Base-by-base conservation (phyloP, 352 stramenopile genomes). In the Chrysophaeum taylorii region DNA sequence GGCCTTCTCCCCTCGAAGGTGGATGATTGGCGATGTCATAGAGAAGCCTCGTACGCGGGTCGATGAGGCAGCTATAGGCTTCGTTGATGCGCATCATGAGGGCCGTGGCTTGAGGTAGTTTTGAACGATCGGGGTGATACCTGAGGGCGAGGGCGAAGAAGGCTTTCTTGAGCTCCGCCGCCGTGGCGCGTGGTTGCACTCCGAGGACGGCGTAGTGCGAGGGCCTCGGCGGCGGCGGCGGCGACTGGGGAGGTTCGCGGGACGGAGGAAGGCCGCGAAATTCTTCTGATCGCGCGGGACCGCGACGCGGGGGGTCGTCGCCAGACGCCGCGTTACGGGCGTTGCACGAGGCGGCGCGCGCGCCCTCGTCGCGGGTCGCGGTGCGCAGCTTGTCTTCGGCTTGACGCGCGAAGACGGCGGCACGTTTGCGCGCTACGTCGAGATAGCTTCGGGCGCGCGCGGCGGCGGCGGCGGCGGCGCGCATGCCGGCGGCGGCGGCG, bases 41-140 rank as follows among this genome's bases (percentile, higher is more conserved):
- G n/a, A n/a, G n/a, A n/a, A n/a, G n/a, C n/a, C n/a, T n/a, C n/a
- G n/a, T n/a, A n/a, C n/a, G n/a, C n/a, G 87, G 82, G 79, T 96
- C 89, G 5, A 77, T 86, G 33, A 97, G 82, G 38, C 92, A 84
- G 74, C 96, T 89, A 76, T 96, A 96, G 27, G 92, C 92, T 69
- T 90, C 70, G 70, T 94, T 94, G 74, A 96, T 89, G 36, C 81
- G 78, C 41, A 85, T 93, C 75, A 97, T 96, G 69, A 87, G 85
- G 68, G 93, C 89, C 38, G 89, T 85, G 9, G 90, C 89, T 29
- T 77, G 73, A 31, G 86, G 76, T 25, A 81, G 79, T 48, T 85
- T 82, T 74, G 95, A 89, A 78, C 95, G 95, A 74, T 97, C 91
- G 0, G 91, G 91, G 68, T 96, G 91, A 42, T 93, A 88, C 76